Percentiles rank a stretch among this genome's conserved stretches.
Evolutionary conservation across 108 stramenopile genomes (phyloP).

Genomic region (Schizochytrium sp.): DNA sequence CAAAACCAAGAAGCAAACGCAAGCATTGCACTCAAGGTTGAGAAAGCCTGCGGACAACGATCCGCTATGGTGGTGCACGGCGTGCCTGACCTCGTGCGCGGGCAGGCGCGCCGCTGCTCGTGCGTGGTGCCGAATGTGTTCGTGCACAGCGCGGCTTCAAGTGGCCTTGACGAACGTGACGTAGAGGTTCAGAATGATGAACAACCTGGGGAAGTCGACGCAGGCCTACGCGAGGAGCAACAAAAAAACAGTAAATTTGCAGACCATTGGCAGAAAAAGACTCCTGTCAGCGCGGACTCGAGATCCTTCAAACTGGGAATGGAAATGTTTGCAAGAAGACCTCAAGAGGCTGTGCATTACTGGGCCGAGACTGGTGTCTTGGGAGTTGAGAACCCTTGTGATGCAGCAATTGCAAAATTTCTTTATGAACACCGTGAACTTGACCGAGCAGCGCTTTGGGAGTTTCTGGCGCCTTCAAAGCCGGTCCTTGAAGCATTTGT

Average conservation of each 20-base stretch:
- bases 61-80: background rate
- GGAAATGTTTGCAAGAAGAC: background rate
- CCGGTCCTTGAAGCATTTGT: conserved; percentile 15
- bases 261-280: background rate
- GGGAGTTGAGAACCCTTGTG: background rate
- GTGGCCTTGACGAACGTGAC: background rate
- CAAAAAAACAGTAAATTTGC: background rate
- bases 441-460: conserved; percentile 17
- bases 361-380: conserved; percentile 44
- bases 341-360: conserved; percentile 11
- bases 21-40: background rate
- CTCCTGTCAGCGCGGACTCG: background rate
- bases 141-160: background rate
- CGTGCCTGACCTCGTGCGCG: background rate
- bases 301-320: background rate
- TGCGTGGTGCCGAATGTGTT: background rate
- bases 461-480: conserved; percentile 10
- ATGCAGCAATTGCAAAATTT: background rate
- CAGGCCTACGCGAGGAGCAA: background rate
- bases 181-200: background rate
- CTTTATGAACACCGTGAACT: background rate
- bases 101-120: background rate
- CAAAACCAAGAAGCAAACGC: background rate
- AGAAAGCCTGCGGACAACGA: background rate
- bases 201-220: background rate